Percentiles rank a stretch among this genome's conserved stretches.
These are phyloP conservation scores for Penicillium sp. DNA, from an alignment of 2,329 filamentous ascomycete genomes.

Conservation along the genomic window DNA sequence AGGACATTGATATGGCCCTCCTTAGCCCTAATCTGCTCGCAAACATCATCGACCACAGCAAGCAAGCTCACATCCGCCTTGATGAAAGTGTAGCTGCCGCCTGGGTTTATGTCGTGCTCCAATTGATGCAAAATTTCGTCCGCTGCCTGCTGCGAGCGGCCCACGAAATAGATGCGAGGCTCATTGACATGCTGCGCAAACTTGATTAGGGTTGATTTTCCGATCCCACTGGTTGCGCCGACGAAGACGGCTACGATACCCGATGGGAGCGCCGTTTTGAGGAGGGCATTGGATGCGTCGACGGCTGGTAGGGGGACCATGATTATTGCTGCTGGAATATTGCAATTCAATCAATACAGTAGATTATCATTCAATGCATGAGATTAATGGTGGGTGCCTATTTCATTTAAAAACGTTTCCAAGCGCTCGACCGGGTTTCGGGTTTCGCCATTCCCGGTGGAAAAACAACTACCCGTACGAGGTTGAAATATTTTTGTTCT, in stretches of 20 bases:
- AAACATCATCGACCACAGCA: conserved; percentile 47
- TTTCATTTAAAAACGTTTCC: too few species aligned
- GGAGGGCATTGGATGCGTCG: conserved; percentile 12
- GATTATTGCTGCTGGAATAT: too few species aligned
- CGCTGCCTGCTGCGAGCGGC: conserved; percentile 41
- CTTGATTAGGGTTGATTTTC: conserved; percentile 44
- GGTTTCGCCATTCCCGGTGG: too few species aligned
- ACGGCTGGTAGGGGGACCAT: background rate
- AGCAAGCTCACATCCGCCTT: conserved; percentile 46
- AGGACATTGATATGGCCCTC: conserved; percentile 54
- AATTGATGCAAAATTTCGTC: conserved; percentile 43
- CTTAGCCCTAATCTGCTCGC: conserved; percentile 47
- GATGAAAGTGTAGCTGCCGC: conserved; percentile 46
- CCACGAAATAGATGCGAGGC: conserved; percentile 40
- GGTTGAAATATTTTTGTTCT: too few species aligned
- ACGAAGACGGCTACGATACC: conserved; percentile 49
- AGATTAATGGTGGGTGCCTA: too few species aligned
- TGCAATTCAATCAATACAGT: too few species aligned
- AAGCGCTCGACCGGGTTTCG: too few species aligned
- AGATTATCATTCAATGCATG: too few species aligned
- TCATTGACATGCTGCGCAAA: conserved; percentile 40
- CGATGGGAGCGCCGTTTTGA: conserved; percentile 25
- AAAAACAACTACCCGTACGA: too few species aligned
- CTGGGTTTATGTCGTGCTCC: conserved; percentile 37
- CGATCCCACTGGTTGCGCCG: conserved; percentile 51